phyloP scores from a whole-genome alignment of 2,329 filamentous ascomycete species.

The Diplocarpon mali region DNA sequence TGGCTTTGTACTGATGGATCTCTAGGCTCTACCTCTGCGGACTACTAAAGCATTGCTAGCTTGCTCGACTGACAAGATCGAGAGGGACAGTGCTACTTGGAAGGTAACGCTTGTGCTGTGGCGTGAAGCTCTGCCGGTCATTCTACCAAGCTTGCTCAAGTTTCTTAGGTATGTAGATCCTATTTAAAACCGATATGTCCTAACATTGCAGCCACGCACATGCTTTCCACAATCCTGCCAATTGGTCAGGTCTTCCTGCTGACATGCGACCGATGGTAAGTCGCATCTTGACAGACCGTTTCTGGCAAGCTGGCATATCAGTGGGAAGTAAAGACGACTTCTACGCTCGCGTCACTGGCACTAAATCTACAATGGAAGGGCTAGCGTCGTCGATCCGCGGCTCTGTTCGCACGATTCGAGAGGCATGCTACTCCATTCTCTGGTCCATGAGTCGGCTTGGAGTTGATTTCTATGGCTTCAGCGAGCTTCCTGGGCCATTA shows the following conservation, averaged over 20 bases:
- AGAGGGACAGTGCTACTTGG: conserved; percentile 61
- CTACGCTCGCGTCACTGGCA: conserved; percentile 81
- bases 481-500: conserved; percentile 70
- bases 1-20: neutral
- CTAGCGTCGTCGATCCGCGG: conserved; percentile 89
- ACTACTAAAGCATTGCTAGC: conserved; percentile 87
- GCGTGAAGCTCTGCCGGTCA: conserved; percentile 68
- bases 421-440: conserved; percentile 87
- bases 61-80: conserved; percentile 81
- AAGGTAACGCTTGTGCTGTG: conserved; percentile 71
- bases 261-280: conserved; percentile 71
- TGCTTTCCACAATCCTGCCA: conserved; percentile 76
- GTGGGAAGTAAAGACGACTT: conserved; percentile 94
- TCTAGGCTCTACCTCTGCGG: conserved; percentile 59
- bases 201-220: conserved; percentile 59
- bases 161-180: conserved; percentile 50
- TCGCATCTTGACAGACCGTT: conserved; percentile 81
- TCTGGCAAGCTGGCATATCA: conserved; percentile 97
- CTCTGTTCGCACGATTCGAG: conserved; percentile 77
- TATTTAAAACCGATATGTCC: conserved; percentile 7
- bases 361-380: conserved; percentile 81
- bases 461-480: conserved; percentile 81
- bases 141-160: conserved; percentile 77
- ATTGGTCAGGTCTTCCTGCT: conserved; percentile 66
- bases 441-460: conserved; percentile 87